These are phyloP conservation scores for Thalassiosira sp. DNA, from an alignment of 352 stramenopile genomes.

Conservation along the genomic window DNA sequence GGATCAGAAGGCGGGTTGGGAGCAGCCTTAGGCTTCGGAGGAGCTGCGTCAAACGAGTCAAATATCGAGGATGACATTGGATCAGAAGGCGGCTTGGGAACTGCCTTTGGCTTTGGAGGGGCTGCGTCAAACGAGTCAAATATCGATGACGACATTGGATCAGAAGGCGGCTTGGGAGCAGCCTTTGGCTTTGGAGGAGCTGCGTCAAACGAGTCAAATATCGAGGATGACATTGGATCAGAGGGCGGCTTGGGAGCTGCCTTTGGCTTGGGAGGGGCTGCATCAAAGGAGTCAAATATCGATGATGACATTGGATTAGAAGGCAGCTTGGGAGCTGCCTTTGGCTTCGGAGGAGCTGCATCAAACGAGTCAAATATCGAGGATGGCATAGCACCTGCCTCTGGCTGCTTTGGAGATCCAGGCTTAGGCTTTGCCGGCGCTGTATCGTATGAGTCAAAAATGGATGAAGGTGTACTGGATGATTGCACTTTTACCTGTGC, in stretches of 20 bases:
- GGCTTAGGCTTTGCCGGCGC: constrained; percentile 15
- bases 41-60: constrained; percentile 57
- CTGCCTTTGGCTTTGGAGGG: constrained; percentile 34
- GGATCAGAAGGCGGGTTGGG: too few relatives aligned
- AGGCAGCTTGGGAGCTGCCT: background rate
- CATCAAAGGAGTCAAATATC: constrained; percentile 74
- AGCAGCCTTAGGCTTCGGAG: constrained; percentile 34
- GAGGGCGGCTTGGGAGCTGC: constrained; percentile 9
- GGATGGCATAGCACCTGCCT: constrained; percentile 21
- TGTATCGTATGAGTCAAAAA: constrained; percentile 60
- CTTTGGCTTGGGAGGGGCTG: constrained; percentile 30
- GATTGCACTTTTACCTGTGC: background rate
- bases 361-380: constrained; percentile 78
- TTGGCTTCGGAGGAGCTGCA: constrained; percentile 21
- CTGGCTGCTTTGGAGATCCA: background rate
- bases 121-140: constrained; percentile 66
- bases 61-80: constrained; percentile 63
- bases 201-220: constrained; percentile 54
- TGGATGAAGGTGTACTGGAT: constrained; percentile 44
- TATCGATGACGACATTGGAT: constrained; percentile 59
- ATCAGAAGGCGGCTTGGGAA: background rate
- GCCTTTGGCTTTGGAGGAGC: constrained; percentile 46
- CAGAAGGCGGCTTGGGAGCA: constrained; percentile 12
- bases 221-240: constrained; percentile 51
- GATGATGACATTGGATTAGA: constrained; percentile 51